phyloP scores from a whole-genome alignment of 495 filamentous ascomycete species.

The Hypoxylon perforatum region DNA sequence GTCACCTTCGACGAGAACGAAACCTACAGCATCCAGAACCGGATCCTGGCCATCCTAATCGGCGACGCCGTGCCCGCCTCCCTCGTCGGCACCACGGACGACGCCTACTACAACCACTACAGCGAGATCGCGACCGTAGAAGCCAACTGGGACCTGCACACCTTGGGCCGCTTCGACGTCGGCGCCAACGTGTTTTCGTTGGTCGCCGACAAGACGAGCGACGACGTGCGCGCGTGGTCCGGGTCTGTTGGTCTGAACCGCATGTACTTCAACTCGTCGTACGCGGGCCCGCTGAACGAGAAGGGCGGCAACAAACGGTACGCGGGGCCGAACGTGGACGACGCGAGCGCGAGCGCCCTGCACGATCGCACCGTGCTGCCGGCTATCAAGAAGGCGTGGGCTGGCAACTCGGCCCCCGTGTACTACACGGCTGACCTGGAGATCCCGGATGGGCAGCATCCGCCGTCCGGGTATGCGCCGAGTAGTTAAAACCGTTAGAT shows the following conservation, averaged over 20 bases:
- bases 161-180: constrained; percentile 62
- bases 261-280: constrained; percentile 61
- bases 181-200: constrained; percentile 65
- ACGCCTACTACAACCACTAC: constrained; percentile 79
- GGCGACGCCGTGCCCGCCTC: constrained; percentile 71
- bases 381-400: constrained; percentile 52
- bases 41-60: constrained; percentile 69
- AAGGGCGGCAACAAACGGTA: constrained; percentile 45
- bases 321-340: constrained; percentile 50
- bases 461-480: constrained; percentile 49
- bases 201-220: constrained; percentile 57
- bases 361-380: constrained; percentile 55
- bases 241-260: constrained; percentile 42
- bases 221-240: constrained; percentile 48
- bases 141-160: constrained; percentile 67
- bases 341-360: constrained; percentile 21
- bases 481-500: not conserved
- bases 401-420: constrained; percentile 42
- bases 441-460: constrained; percentile 55
- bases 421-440: constrained; percentile 56
- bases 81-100: constrained; percentile 69
- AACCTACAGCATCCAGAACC: constrained; percentile 65
- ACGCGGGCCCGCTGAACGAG: constrained; percentile 58
- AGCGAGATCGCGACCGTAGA: constrained; percentile 71
- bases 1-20: constrained; percentile 76